These are phyloP conservation scores for Phytophthora crassamura DNA, from an alignment of 352 stramenopile genomes.

Conservation along the genomic window DNA sequence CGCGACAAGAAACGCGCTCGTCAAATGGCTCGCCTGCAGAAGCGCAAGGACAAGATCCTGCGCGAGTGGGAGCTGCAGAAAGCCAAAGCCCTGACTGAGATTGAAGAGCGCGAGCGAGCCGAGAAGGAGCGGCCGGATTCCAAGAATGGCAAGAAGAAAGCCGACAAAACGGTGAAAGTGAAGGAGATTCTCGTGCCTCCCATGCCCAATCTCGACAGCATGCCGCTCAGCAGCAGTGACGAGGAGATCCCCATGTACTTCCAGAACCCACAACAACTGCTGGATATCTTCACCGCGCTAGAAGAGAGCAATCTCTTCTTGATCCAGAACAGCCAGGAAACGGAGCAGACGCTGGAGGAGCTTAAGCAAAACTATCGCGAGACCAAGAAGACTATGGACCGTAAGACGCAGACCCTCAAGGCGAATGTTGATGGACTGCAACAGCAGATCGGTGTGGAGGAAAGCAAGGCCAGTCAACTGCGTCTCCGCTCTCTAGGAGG, in stretches of 20 bases:
- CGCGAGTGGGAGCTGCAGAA: slow-evolving; percentile 73
- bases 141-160: slow-evolving; percentile 50
- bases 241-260: slow-evolving; percentile 97
- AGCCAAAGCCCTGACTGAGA: slow-evolving; percentile 59
- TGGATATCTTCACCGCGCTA: slow-evolving; percentile 94
- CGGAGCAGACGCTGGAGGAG: slow-evolving; percentile 94
- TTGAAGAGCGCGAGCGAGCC: slow-evolving; percentile 66
- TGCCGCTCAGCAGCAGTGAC: slow-evolving; percentile 75
- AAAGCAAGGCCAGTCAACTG: slow-evolving; percentile 84
- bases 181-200: slow-evolving; percentile 58
- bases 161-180: slow-evolving; percentile 55
- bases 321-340: slow-evolving; percentile 96
- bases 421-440: slow-evolving; percentile 92
- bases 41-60: slow-evolving; percentile 75
- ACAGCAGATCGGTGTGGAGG: slow-evolving; percentile 87
- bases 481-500: slow-evolving; percentile 67
- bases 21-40: slow-evolving; percentile 66
- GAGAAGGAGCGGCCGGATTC: slow-evolving; percentile 74
- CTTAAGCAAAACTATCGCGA: slow-evolving; percentile 94
- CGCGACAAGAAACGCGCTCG: slow-evolving; percentile 71
- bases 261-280: slow-evolving; percentile 91
- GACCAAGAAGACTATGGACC: slow-evolving; percentile 91
- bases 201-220: slow-evolving; percentile 74
- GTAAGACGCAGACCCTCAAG: slow-evolving; percentile 85
- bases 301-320: slow-evolving; percentile 97